Evolutionary conservation across 2,329 filamentous ascomycete species (phyloP), one percentile per base, ranked within the genome.

Genomic region (Trichoderma sp.): DNA sequence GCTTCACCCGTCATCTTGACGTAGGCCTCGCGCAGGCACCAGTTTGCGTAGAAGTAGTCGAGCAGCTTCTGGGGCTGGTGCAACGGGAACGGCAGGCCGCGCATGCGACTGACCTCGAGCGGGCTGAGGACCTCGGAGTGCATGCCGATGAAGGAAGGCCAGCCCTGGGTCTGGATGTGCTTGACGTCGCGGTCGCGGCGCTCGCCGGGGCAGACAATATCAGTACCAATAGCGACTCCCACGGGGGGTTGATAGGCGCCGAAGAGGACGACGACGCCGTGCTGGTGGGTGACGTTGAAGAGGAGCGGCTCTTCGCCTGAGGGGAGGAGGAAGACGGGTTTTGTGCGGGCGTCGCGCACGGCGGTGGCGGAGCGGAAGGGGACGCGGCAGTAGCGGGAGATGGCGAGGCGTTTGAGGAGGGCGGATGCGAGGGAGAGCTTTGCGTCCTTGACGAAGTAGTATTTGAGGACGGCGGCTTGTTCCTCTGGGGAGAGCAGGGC

Each of bases 1-100:
- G 92, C 93, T 76, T 95, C 92, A 30, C 93, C 93, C 34, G 92
- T 92, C 83, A 95, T 90, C 86, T 95, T 95, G 80, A 95, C 90
- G 79, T 93, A 95, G 1, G 92, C 90, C 82, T 95, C 93, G 76
- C 93, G 90, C 79, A 93, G 86, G 79, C 91, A 93, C 91, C 92
- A 95, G 72, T 92, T 88, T 1, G 91, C 87, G 79, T 94, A 95
- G 78, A 95, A 95, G 68, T 87, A 85, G 6, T 91, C 85, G 32
- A 95, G 83, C 77, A 90, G 90, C 26, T 83, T 85, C 73, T 92
- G 90, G 21, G 71, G 72, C 34, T 73, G 26, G 15, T 11, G 26
- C 4, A n/a, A 2, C 1, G 34, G 61, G 30, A 81, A 76, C 15
- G 82, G 76, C 63, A 84, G 76, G 64, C 77, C 75, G 79, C 91